Conservation (phyloP, 768 basidiomycete species). For the Lactarius psammicola region DNA sequence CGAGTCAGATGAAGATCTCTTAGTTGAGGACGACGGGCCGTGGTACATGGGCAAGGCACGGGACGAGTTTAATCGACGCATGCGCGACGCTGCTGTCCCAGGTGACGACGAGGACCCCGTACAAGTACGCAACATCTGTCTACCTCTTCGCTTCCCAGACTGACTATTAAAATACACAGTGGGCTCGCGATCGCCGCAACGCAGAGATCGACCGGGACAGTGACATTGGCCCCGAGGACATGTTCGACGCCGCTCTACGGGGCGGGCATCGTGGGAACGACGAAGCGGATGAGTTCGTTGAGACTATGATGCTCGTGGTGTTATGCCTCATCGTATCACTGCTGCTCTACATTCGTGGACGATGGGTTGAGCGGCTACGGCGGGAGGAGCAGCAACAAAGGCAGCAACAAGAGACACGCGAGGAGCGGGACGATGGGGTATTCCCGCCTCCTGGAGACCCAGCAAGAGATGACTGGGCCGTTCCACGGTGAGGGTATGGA, state of each 20-base stretch:
- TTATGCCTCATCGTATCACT: conserved; percentile 72
- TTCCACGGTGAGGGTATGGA: conserved; percentile 27
- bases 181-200: conserved; percentile 72
- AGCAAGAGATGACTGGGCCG: conserved; percentile 32
- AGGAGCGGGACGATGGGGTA: conserved; percentile 29
- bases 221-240: conserved; percentile 81
- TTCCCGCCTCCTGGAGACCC: conserved; percentile 34
- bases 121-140: conserved; percentile 43
- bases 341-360: conserved; percentile 75
- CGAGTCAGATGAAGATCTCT: conserved; percentile 33
- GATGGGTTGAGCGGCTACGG: conserved; percentile 71
- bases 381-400: conserved; percentile 53
- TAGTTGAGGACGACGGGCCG: conserved; percentile 54
- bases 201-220: conserved; percentile 70
- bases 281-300: conserved; percentile 68
- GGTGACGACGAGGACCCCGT: conserved; percentile 69
- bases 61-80: conserved; percentile 69
- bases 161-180: conserved; percentile 42
- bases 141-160: background rate
- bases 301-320: conserved; percentile 75
- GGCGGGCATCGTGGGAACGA: conserved; percentile 60
- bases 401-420: conserved; percentile 42
- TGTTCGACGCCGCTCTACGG: conserved; percentile 67
- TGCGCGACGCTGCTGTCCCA: conserved; percentile 42
- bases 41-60: conserved; percentile 85